These are phyloP conservation scores for Phytophthora pini DNA, from an alignment of 352 stramenopile species.

Conservation along the genomic window DNA sequence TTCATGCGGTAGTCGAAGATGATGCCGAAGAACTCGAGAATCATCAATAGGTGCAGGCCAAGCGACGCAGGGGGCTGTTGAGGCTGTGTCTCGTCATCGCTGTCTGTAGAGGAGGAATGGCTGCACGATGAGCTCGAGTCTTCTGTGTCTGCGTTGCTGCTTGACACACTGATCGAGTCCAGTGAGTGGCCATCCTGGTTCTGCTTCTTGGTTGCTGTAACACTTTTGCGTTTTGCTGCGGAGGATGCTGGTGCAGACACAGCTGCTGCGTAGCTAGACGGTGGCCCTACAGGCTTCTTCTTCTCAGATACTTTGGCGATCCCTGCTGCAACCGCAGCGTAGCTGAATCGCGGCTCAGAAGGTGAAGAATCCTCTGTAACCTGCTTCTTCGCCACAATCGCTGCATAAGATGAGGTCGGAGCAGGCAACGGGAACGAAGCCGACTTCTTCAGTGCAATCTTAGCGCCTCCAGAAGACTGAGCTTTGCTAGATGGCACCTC, in stretches of 20 bases:
- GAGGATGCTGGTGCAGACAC: conserved; percentile 48
- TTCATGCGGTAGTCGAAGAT: conserved; percentile 89
- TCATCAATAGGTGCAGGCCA: conserved; percentile 73
- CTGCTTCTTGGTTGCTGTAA: conserved; percentile 9
- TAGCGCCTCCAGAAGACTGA: background rate
- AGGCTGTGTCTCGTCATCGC: conserved; percentile 48
- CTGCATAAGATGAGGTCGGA: conserved; percentile 66
- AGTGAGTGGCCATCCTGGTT: conserved; percentile 21
- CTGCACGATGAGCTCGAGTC: conserved; percentile 67
- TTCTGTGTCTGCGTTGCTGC: conserved; percentile 83
- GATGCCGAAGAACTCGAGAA: conserved; percentile 88
- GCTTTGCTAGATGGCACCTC: conserved; percentile 7
- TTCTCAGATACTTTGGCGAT: conserved; percentile 54
- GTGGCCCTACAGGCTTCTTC: conserved; percentile 27
- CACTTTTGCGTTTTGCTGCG: conserved; percentile 21
- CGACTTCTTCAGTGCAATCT: conserved; percentile 27
- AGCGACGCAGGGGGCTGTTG: conserved; percentile 49
- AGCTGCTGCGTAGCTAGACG: conserved; percentile 73
- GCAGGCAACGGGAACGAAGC: conserved; percentile 18
- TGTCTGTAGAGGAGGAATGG: conserved; percentile 57
- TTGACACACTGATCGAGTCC: conserved; percentile 76
- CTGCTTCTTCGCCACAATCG: conserved; percentile 54
- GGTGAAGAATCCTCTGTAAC: conserved; percentile 14
- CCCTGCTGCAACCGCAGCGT: conserved; percentile 73
- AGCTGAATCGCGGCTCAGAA: conserved; percentile 60